These are phyloP conservation scores for Arabidopsis hybrid DNA, from an alignment of 441 rosid genomes.

Conservation along the genomic window DNA sequence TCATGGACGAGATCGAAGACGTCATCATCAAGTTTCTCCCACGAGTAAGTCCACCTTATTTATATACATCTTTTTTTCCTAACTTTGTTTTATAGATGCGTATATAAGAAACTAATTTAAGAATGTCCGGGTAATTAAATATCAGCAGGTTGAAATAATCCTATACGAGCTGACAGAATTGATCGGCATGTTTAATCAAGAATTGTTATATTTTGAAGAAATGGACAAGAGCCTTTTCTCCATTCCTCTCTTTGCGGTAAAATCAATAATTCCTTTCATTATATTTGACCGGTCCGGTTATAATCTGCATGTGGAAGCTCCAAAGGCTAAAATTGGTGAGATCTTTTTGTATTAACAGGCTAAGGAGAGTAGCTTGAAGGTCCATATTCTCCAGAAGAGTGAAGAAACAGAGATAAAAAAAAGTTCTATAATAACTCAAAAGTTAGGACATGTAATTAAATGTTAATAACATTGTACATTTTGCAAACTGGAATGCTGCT, in stretches of 20 bases:
- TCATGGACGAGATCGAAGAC: slow-evolving; percentile 55
- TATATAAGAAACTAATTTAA: not conserved
- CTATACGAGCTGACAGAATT: slow-evolving; percentile 58
- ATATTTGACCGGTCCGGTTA: not conserved
- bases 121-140: slow-evolving; percentile 20
- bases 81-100: not conserved
- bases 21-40: slow-evolving; percentile 46
- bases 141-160: slow-evolving; percentile 60
- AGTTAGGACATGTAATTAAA: slow-evolving; percentile 16
- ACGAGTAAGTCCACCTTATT: slow-evolving; percentile 48
- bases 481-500: not conserved
- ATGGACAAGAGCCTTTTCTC: slow-evolving; percentile 43
- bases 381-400: slow-evolving; percentile 53
- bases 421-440: not conserved
- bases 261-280: slow-evolving; percentile 13
- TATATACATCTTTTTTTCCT: not conserved
- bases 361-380: slow-evolving; percentile 52
- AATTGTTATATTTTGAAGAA: slow-evolving; percentile 51
- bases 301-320: not conserved
- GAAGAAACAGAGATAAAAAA: slow-evolving; percentile 2
- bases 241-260: slow-evolving; percentile 49
- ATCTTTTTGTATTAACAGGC: slow-evolving; percentile 47
- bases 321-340: not conserved
- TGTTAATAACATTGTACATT: not conserved
- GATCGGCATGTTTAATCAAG: slow-evolving; percentile 50